Evolutionary conservation across 1,284 basidiomycete species (phyloP).

Genomic region (Ceratobasidium sp.): DNA sequence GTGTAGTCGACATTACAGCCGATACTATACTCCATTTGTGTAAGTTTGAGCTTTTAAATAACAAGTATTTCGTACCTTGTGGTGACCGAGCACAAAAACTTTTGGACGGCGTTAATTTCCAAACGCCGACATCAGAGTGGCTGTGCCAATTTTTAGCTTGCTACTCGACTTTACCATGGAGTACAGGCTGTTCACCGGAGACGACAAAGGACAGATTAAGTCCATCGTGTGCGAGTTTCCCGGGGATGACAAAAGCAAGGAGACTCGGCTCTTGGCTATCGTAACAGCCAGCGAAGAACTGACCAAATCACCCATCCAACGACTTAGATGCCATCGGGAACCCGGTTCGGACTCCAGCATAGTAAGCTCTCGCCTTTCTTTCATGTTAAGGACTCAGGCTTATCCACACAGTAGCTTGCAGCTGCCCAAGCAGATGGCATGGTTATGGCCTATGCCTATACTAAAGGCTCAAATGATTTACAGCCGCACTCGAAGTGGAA

Average conservation of each 20-base stretch:
- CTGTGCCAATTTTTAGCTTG: slow-evolving; percentile 36
- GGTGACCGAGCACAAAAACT: slow-evolving; percentile 32
- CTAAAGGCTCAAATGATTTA: slow-evolving; percentile 14
- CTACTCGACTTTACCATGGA: neutral
- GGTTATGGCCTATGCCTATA: slow-evolving; percentile 19
- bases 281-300: slow-evolving; percentile 1
- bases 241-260: neutral
- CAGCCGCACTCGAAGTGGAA: slow-evolving; percentile 21
- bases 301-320: slow-evolving; percentile 9
- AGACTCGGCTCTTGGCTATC: slow-evolving; percentile 12
- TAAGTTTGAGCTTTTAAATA: slow-evolving; percentile 19
- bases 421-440: slow-evolving; percentile 21
- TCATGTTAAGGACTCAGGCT: slow-evolving; percentile 4
- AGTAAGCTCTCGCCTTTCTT: slow-evolving; percentile 23
- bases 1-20: slow-evolving; percentile 78
- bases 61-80: slow-evolving; percentile 10
- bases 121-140: slow-evolving; percentile 33
- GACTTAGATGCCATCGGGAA: slow-evolving; percentile 33
- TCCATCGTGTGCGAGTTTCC: slow-evolving; percentile 38
- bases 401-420: slow-evolving; percentile 35
- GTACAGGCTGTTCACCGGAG: slow-evolving; percentile 47
- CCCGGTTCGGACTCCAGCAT: slow-evolving; percentile 12
- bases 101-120: slow-evolving; percentile 33
- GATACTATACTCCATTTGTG: neutral
- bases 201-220: slow-evolving; percentile 49